Conservation (phyloP, 2,329 filamentous ascomycete species). For the Ambrosiella beaveri region DNA sequence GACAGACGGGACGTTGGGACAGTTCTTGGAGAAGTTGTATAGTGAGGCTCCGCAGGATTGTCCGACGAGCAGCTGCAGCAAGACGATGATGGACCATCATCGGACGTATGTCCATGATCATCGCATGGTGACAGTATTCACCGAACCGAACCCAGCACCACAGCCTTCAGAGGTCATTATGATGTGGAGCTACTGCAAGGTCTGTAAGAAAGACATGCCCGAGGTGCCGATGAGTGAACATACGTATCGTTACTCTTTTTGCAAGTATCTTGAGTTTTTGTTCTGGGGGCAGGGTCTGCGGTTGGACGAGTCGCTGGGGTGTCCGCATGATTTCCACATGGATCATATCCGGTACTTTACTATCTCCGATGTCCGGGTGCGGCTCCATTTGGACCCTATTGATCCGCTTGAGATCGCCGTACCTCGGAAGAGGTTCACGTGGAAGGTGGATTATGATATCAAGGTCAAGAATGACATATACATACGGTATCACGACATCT, state of each 20-base stretch:
- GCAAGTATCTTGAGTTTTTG: slow-evolving; percentile 91
- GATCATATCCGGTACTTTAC: slow-evolving; percentile 91
- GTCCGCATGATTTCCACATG: slow-evolving; percentile 79
- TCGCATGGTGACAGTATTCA: slow-evolving; percentile 78
- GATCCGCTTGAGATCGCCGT: slow-evolving; percentile 90
- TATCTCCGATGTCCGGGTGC: slow-evolving; percentile 65
- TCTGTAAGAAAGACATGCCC: slow-evolving; percentile 78
- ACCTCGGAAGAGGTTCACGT: slow-evolving; percentile 74
- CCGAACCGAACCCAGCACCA: slow-evolving; percentile 42
- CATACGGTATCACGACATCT: slow-evolving; percentile 59
- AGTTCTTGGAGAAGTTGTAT: slow-evolving; percentile 86
- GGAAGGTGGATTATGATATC: slow-evolving; percentile 93
- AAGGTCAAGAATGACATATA: slow-evolving; percentile 87
- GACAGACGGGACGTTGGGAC: slow-evolving; percentile 81
- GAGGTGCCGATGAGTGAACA: slow-evolving; percentile 81
- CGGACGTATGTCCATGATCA: slow-evolving; percentile 94
- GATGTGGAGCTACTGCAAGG: slow-evolving; percentile 96
- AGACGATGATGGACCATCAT: slow-evolving; percentile 81
- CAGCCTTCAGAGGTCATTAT: slow-evolving; percentile 46
- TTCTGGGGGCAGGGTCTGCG: slow-evolving; percentile 85
- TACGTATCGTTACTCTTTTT: slow-evolving; percentile 97
- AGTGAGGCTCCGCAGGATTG: slow-evolving; percentile 61
- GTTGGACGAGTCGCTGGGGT: slow-evolving; percentile 50
- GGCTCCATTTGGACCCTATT: slow-evolving; percentile 84
- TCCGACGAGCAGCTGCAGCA: slow-evolving; percentile 68